Evolutionary conservation across 352 stramenopile genomes (phyloP).

Genomic region (Pythium guiyangense): DNA sequence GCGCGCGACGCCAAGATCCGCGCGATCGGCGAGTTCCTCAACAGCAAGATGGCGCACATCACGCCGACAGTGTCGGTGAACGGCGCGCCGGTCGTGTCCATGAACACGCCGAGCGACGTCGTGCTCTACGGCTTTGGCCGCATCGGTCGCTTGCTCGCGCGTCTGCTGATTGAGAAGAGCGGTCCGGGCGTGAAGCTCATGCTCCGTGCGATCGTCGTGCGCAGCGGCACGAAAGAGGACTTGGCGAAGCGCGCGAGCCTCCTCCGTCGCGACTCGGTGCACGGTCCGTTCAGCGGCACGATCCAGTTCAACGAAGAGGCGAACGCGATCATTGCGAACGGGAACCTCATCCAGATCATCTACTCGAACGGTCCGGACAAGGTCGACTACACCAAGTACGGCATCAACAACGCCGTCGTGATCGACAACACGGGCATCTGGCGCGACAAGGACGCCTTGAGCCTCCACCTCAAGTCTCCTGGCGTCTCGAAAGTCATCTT

Average conservation of each 20-base stretch:
- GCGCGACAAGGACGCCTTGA: constrained; percentile 61
- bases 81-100: constrained; percentile 8
- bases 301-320: constrained; percentile 82
- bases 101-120: constrained; percentile 74
- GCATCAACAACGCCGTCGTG: constrained; percentile 85
- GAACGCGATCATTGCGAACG: constrained; percentile 85
- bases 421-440: constrained; percentile 88
- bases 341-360: constrained; percentile 87
- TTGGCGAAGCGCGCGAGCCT: constrained; percentile 79
- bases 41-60: constrained; percentile 54
- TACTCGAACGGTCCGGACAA: constrained; percentile 81
- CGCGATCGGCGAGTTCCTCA: constrained; percentile 46
- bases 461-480: constrained; percentile 69
- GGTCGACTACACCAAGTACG: constrained; percentile 85
- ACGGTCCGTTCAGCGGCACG: constrained; percentile 78
- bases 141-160: constrained; percentile 75
- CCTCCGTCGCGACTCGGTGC: constrained; percentile 83
- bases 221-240: constrained; percentile 80
- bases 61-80: constrained; percentile 10
- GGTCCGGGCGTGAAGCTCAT: constrained; percentile 82
- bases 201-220: constrained; percentile 86
- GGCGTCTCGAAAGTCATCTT: constrained; percentile 81
- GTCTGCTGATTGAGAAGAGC: constrained; percentile 83
- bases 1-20: constrained; percentile 40
- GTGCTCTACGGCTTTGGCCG: constrained; percentile 87